Base-by-base conservation (phyloP, 1,284 basidiomycete genomes). In the Kwoniella shivajii region DNA sequence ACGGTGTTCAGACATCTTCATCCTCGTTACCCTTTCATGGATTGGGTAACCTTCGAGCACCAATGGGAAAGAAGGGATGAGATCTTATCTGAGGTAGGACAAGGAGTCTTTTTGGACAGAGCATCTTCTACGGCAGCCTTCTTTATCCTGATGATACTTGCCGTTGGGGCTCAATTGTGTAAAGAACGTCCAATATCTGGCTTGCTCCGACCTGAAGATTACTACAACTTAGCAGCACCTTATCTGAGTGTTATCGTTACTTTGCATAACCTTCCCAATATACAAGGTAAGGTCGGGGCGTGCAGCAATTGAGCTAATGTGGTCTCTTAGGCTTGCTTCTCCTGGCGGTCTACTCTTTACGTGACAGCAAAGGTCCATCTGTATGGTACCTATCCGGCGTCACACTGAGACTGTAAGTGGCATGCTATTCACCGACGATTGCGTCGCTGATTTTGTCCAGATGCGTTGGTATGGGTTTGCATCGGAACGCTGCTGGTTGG, bases 121-220 rank as follows among this genome's bases (percentile, higher is more conserved):
- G 39, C 54, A 6, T 33, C 29, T 1, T 50, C 48, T 16, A 47
- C 47, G 13, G 58, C 58, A 7, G 60, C 64, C 4, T 65, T 63
- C 45, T 65, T 65, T 54, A 50, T 65, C 34, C 56, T 65, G 24
- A 60, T 65, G 59, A 36, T 65, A 29, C 50, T 65, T 9, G 64
- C 61, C 7, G 56, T 65, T 22, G 59, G 58, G 13, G 47, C 47
- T 10, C 61, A 65, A 34, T 51, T 53, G 20, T 60, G 55, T 49
- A 60, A 49, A 30, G 26, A 57, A 6, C 34, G 57, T 14, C 39
- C 52, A 1, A 48, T 52, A 6, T n/a, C 50, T 2, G 61, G 56
- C 5, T 24, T 65, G 6, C 39, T 63, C 11, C 22, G 56, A 9
- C 42, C 61, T 1, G 26, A 63, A 13, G 58, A 65, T 18, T 65